phyloP scores from a whole-genome alignment of 2,329 filamentous ascomycete species.

The Basipetospora chlamydospora region DNA sequence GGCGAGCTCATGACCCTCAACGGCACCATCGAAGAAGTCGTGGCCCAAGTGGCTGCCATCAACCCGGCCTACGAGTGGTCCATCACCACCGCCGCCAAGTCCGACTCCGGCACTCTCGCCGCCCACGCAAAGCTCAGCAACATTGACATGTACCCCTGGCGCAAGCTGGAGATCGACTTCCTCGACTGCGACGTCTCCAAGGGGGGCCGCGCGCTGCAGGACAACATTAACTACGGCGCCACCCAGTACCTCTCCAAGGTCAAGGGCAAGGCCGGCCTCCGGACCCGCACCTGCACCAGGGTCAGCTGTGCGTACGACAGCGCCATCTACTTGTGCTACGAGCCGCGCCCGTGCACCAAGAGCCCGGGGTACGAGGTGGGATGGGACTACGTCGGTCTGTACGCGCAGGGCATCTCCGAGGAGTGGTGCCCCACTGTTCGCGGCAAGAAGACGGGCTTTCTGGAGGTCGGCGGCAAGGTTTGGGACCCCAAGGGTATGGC shows the following conservation, averaged over 20 bases:
- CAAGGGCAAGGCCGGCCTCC: not conserved
- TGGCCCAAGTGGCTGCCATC: not conserved
- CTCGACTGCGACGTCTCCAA: not conserved
- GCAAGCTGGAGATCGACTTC: not conserved
- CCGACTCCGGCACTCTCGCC: not conserved
- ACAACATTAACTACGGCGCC: not conserved
- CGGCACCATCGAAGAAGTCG: slow-evolving; percentile 2
- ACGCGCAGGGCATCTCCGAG: not conserved
- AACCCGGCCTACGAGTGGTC: not conserved
- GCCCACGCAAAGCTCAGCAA: not conserved
- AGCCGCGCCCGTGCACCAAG: not conserved
- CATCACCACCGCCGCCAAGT: not conserved
- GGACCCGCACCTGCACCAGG: not conserved
- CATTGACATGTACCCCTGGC: not conserved
- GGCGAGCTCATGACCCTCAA: not conserved
- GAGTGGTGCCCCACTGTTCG: not conserved
- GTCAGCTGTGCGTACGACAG: not conserved
- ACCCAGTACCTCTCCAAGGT: not conserved
- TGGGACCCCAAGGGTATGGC: slow-evolving; percentile 1
- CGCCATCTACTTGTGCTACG: slow-evolving; percentile 3
- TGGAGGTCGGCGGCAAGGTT: not conserved
- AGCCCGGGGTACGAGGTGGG: not conserved
- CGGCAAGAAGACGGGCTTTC: not conserved
- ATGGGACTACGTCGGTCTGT: slow-evolving; percentile 1
- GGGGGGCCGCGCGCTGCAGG: not conserved